Percentiles rank a stretch among this genome's conserved stretches.
These are phyloP conservation scores for Claviceps fusiformis DNA, from an alignment of 2,329 filamentous ascomycete genomes.

Conservation along the genomic window DNA sequence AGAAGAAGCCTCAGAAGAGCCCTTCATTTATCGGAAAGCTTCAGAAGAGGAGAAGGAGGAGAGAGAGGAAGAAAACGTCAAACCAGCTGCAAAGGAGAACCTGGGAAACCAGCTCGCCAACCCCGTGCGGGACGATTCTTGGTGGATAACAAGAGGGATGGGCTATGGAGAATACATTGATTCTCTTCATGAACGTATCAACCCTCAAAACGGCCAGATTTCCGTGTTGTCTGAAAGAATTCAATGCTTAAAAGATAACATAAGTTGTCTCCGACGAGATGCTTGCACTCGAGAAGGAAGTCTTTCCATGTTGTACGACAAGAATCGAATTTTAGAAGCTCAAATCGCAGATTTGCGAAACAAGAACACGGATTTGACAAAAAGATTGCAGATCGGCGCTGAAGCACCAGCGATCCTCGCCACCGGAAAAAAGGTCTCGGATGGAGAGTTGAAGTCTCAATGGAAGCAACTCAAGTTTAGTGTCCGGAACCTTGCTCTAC, in stretches of 20 bases:
- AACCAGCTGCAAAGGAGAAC: neutral
- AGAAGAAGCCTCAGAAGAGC: neutral
- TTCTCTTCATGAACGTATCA: neutral
- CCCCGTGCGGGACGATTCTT: neutral
- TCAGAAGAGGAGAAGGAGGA: too few species aligned
- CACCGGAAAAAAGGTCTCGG: neutral
- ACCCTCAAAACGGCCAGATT: neutral
- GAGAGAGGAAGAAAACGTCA: neutral
- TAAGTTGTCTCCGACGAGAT: neutral
- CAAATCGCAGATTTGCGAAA: neutral
- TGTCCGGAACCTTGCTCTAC: neutral
- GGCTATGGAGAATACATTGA: neutral
- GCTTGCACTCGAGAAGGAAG: neutral
- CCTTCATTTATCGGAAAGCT: neutral
- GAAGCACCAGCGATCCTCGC: neutral
- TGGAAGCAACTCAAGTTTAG: constrained; percentile 1
- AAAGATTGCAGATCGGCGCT: too few species aligned
- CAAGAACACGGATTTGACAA: neutral
- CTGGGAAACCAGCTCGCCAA: neutral
- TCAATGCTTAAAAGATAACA: neutral
- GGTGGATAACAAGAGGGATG: neutral
- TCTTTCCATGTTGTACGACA: rapidly evolving
- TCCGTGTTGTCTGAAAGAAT: too few species aligned
- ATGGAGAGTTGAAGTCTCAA: neutral
- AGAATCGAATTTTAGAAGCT: neutral